A percentile compares a stretch with the other conserved stretches of the same genome.
Conservation (phyloP, 768 basidiomycete species). For the Phylloporus sp. region DNA sequence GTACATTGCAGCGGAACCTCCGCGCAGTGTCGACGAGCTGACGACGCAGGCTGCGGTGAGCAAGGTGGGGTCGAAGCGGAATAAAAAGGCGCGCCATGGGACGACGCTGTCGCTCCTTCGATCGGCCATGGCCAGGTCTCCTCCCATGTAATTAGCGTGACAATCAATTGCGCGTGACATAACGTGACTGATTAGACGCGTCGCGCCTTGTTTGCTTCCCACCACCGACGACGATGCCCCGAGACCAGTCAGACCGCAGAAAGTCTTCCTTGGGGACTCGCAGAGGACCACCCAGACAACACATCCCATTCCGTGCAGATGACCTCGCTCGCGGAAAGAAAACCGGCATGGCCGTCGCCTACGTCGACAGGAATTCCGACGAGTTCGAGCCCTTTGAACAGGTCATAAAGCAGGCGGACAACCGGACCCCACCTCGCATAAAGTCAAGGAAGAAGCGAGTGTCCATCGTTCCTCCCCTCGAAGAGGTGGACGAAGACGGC, state of each 20-base stretch:
- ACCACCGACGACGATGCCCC: constrained; percentile 26
- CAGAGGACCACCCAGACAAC: constrained; percentile 57
- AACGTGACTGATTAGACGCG: constrained; percentile 23
- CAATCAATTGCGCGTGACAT: constrained; percentile 25
- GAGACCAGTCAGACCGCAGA: constrained; percentile 23
- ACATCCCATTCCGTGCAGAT: constrained; percentile 75
- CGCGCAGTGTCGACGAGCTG: constrained; percentile 18
- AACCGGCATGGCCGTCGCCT: constrained; percentile 65
- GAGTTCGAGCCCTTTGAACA: constrained; percentile 81
- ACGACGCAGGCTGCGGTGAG: constrained; percentile 9
- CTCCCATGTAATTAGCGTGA: constrained; percentile 8
- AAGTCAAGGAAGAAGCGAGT: constrained; percentile 49
- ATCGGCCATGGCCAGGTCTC: constrained; percentile 17
- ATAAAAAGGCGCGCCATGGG: not conserved
- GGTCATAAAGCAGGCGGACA: constrained; percentile 64
- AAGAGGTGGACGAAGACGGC: constrained; percentile 49
- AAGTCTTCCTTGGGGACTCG: constrained; percentile 42
- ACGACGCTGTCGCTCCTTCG: constrained; percentile 13
- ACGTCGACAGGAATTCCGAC: constrained; percentile 69
- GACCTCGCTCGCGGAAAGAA: constrained; percentile 75
- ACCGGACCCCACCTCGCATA: constrained; percentile 54
- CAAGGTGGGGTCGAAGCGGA: constrained; percentile 3
- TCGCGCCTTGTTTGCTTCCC: constrained; percentile 25
- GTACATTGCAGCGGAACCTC: constrained; percentile 38
- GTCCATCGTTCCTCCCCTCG: constrained; percentile 30